Base-by-base conservation (phyloP, 352 stramenopile species). In the Globisporangium takayamanum region DNA sequence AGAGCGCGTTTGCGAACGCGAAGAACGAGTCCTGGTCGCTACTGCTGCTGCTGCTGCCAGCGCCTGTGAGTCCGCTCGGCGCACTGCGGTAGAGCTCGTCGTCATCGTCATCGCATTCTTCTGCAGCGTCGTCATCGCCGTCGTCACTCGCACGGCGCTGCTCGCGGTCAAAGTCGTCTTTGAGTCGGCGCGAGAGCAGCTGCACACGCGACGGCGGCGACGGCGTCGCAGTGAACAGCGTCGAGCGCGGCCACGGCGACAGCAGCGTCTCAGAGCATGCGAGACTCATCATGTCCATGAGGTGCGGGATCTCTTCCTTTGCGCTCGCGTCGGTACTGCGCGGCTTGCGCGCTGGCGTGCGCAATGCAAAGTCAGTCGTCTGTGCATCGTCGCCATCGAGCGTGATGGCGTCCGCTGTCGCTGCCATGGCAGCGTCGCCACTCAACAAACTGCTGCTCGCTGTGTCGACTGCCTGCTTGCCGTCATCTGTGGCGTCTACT, bases 1-100 rank as follows among this genome's bases (percentile, higher is more conserved):
- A 90, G 0, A 94, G 70, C 28, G 80, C 80, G 51, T 88, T 87
- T 0, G 72, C 80, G 55, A 92, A 91, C 25, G 82, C 89, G 56
- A 92, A 91, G 57, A 92, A 88, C 39, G 77, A 86, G 60, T 89
- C 84, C 39, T 87, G 76, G 44, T 93, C 80, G 52, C 71, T 70
- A 16, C 61, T 69, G 46, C 5, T 39, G 33, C 33, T 39, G 4
- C 5, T 39, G 33, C 33, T 39, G 7, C 33, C 33, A 39, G 60
- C 72, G 5, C 66, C 62, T 22, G 61, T 49, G 2, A 73, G 58
- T 37, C 68, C 68, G 37, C 75, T 79, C 6, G 67, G 80, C 1
- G 62, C 70, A 57, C 69, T 82, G 30, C 50, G 44, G 42, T 73
- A 75, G 39, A 76, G 67, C 51, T 76, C 71, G 36, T 72, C 76